These are phyloP conservation scores for Fraxinus floribunda DNA, from an alignment of 305 asterid genomes.

Conservation along the genomic window DNA sequence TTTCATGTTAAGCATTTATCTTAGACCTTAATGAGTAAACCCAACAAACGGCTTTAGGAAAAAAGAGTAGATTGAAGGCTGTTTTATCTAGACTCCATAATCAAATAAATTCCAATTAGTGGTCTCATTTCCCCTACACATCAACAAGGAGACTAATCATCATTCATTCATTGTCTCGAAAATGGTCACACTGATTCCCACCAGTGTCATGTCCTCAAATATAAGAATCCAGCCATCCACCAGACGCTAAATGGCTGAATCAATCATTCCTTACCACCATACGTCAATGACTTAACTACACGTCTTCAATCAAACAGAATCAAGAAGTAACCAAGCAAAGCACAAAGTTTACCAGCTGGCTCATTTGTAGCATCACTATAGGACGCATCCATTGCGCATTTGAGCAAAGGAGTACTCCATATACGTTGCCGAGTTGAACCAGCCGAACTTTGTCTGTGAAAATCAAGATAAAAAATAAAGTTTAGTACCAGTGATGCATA, in stretches of 20 bases:
- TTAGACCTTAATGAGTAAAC: too few relatives aligned
- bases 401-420: constrained; percentile 38
- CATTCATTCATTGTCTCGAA: not conserved
- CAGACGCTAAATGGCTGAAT: not conserved
- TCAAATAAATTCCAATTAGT: not conserved
- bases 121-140: not conserved
- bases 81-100: not conserved
- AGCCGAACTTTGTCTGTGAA: constrained; percentile 41
- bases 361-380: constrained; percentile 61
- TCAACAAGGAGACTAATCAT: not conserved
- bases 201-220: not conserved
- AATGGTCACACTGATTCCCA: not conserved
- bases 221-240: not conserved
- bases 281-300: not conserved
- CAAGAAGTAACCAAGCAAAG: not conserved
- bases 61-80: not conserved
- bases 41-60: too few relatives aligned
- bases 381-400: constrained; percentile 87
- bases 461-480: constrained; percentile 25
- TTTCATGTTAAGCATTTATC: not conserved
- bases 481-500: not conserved
- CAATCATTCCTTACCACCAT: not conserved
- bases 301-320: not conserved
- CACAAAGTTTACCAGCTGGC: constrained; percentile 53
- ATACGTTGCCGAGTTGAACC: constrained; percentile 43